These are phyloP conservation scores for Calophaca sinica DNA, from an alignment of 306 rosid genomes.

Conservation along the genomic window DNA sequence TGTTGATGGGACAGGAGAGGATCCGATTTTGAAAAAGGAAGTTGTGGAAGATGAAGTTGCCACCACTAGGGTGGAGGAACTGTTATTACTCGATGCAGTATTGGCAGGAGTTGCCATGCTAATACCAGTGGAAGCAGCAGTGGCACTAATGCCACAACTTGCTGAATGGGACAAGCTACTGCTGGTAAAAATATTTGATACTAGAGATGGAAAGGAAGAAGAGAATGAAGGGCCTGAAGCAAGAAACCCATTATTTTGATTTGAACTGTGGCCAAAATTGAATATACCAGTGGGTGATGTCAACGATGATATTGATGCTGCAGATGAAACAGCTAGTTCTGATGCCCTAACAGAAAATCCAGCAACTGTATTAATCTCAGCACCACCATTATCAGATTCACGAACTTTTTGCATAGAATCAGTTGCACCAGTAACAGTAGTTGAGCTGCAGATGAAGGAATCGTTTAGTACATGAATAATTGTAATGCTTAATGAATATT, in stretches of 20 bases:
- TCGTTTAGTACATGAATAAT: constrained; percentile 34
- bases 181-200: constrained; percentile 49
- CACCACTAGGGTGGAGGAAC: constrained; percentile 44
- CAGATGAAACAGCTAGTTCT: constrained; percentile 52
- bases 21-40: constrained; percentile 58
- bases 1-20: constrained; percentile 46
- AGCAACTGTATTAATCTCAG: constrained; percentile 42
- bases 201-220: constrained; percentile 40
- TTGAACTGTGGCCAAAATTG: constrained; percentile 51
- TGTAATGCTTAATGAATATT: constrained; percentile 5
- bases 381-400: constrained; percentile 53
- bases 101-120: constrained; percentile 42
- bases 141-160: constrained; percentile 12
- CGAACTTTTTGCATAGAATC: constrained; percentile 44
- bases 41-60: constrained; percentile 55
- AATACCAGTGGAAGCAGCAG: constrained; percentile 43
- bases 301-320: constrained; percentile 52
- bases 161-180: constrained; percentile 45
- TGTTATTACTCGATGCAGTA: constrained; percentile 42
- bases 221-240: constrained; percentile 53
- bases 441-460: constrained; percentile 60
- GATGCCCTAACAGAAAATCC: constrained; percentile 52
- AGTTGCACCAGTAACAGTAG: constrained; percentile 43
- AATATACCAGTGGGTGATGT: constrained; percentile 50
- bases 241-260: constrained; percentile 59